phyloP scores from a whole-genome alignment of 495 filamentous ascomycete species.

The Mycothermus thermophilus region DNA sequence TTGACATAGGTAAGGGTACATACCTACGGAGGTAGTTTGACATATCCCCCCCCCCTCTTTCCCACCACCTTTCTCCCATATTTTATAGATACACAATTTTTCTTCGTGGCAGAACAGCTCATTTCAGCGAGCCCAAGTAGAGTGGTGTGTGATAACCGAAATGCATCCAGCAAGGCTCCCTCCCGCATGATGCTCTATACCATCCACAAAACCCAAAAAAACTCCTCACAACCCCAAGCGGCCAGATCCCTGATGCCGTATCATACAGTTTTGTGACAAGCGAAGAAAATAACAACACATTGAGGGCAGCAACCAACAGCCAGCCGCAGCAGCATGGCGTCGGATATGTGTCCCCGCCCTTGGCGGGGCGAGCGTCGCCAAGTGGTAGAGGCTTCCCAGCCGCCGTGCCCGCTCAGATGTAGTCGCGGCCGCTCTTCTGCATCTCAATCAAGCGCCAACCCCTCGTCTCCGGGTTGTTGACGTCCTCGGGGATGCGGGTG shows the following conservation, averaged over 20 bases:
- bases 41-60: too few species aligned
- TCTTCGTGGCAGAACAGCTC: not conserved
- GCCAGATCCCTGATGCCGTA: conserved; percentile 12
- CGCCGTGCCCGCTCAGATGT: too few species aligned
- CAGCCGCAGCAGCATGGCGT: conserved; percentile 1
- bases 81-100: conserved; percentile 4
- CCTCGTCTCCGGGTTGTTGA: conserved; percentile 88
- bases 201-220: conserved; percentile 3
- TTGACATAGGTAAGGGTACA: too few species aligned
- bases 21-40: too few species aligned
- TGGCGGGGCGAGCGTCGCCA: too few species aligned
- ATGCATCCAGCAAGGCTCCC: conserved; percentile 15
- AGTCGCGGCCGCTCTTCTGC: conserved; percentile 96
- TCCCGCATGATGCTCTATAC: conserved; percentile 12
- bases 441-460: conserved; percentile 96
- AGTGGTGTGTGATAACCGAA: conserved; percentile 17
- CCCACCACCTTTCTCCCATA: too few species aligned
- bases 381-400: too few species aligned
- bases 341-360: too few species aligned
- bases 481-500: conserved; percentile 83
- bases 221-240: conserved; percentile 9
- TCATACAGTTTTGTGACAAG: conserved; percentile 15
- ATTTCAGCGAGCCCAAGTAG: conserved; percentile 2
- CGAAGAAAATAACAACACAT: conserved; percentile 8
- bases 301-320: conserved; percentile 2